Evolutionary conservation across 2,329 filamentous ascomycete genomes (phyloP), one percentile per base, ranked within the genome.

Genomic region (Fusarium nanum): DNA sequence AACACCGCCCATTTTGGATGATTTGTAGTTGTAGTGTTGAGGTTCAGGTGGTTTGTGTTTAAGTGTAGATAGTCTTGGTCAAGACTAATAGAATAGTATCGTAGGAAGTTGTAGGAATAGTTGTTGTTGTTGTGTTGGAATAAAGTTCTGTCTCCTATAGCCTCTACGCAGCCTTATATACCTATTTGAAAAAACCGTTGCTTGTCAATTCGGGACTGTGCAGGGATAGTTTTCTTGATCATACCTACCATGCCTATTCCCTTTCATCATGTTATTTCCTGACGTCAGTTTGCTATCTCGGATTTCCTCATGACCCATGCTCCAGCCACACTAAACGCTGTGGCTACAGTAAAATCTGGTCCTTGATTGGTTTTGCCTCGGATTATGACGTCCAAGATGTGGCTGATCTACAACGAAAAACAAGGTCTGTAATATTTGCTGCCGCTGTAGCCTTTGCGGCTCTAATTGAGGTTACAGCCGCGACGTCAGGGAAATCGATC

Each of bases 1-100:
- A 77, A 96, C 90, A 81, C 91, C 92, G 83, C 93, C 93, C 93
- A 96, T 95, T 65, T 40, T 81, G 66, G 63, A 68, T 64, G 64
- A 60, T 53, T 72, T 62, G 56, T 23, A 54, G 54, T n/a, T 67
- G 46, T 64, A 54, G 54, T 60, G 55, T 53, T 60, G 60, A 71
- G 37, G 52, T 59, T 53, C 56, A 49, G n/a, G 34, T 50, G 48
- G 18, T 44, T 44, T 69, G 40, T 57, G 44, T 28, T 41, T 25
- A 44, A 22, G 20, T 63, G 62, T 50, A 60, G 37, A 20, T 25
- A 20, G 42, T 63, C 37, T 69, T 27, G 18, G 48, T 25, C 11
- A 59, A 59, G 28, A 50, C 18, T 44, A 20, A 18, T 30, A 20
- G 18, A 27, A 13, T 23, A 4, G 4, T 47, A 34, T 46, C 61